A percentile compares a stretch with the other conserved stretches of the same genome.
phyloP scores from a whole-genome alignment of 1,284 basidiomycete genomes.

The Ceratobasidium sp. region DNA sequence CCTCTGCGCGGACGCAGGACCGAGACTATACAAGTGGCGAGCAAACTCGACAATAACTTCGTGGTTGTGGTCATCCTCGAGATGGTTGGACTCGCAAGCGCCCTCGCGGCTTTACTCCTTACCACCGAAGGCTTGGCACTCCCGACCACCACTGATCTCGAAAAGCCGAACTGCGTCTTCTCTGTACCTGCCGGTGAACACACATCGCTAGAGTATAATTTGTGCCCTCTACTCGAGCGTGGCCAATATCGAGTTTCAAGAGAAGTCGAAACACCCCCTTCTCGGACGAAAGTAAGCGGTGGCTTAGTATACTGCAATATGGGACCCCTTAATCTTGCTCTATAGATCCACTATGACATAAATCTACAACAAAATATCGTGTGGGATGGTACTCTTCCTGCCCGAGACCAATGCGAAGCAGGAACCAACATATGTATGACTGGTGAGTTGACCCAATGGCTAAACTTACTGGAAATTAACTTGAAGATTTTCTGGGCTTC shows the following conservation, averaged over 20 bases:
- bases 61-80: neutral
- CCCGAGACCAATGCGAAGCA: slow-evolving; percentile 31
- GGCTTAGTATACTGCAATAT: neutral
- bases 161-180: slow-evolving; percentile 18
- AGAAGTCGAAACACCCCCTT: slow-evolving; percentile 40
- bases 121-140: neutral
- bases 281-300: slow-evolving; percentile 18
- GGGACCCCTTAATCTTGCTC: neutral
- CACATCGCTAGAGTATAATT: slow-evolving; percentile 24
- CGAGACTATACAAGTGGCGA: neutral
- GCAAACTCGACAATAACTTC: neutral
- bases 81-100: neutral
- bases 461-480: neutral
- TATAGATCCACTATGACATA: slow-evolving; percentile 37
- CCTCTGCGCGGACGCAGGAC: neutral
- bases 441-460: neutral
- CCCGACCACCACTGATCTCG: slow-evolving; percentile 18
- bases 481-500: neutral
- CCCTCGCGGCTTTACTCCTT: neutral
- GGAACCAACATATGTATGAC: slow-evolving; percentile 41
- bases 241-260: slow-evolving; percentile 25
- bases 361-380: neutral
- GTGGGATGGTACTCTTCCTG: slow-evolving; percentile 41
- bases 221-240: slow-evolving; percentile 23
- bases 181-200: neutral